A percentile compares a stretch with the other conserved stretches of the same genome.
These are phyloP conservation scores for Candida orba DNA, from an alignment of 805 yeast genomes.

Conservation along the genomic window DNA sequence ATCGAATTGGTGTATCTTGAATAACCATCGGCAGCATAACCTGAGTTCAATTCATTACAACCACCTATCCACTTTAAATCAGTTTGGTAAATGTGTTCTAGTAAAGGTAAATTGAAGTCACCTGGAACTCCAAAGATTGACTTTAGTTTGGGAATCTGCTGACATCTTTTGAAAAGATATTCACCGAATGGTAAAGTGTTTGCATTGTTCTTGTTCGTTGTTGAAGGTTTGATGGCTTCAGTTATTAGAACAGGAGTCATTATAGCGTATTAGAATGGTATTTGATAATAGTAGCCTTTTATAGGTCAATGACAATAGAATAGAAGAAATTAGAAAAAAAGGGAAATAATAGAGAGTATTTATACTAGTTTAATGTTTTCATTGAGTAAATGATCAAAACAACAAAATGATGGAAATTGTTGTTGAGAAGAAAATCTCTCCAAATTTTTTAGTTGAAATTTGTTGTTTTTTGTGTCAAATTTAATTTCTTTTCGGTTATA, in stretches of 20 bases:
- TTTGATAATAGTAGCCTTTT: too few species aligned
- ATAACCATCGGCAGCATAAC: slow-evolving; percentile 89
- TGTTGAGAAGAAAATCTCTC: too few species aligned
- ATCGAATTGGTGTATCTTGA: slow-evolving; percentile 57
- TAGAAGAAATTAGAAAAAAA: background rate
- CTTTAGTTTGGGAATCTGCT: slow-evolving; percentile 43
- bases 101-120: slow-evolving; percentile 58
- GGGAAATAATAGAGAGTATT: background rate
- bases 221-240: background rate
- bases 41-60: slow-evolving; percentile 85
- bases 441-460: background rate
- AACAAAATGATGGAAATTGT: too few species aligned
- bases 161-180: slow-evolving; percentile 51
- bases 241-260: slow-evolving; percentile 4
- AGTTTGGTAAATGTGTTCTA: slow-evolving; percentile 58
- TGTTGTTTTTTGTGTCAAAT: slow-evolving; percentile 7
- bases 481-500: slow-evolving; percentile 2
- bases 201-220: background rate
- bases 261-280: background rate
- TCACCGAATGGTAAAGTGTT: slow-evolving; percentile 50
- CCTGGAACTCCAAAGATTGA: slow-evolving; percentile 78
- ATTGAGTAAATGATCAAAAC: too few species aligned
- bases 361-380: too few species aligned
- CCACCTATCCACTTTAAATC: slow-evolving; percentile 68
- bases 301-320: background rate